Evolutionary conservation across 78 protist genomes (phyloP).

Genomic region (Ministeria vibrans): DNA sequence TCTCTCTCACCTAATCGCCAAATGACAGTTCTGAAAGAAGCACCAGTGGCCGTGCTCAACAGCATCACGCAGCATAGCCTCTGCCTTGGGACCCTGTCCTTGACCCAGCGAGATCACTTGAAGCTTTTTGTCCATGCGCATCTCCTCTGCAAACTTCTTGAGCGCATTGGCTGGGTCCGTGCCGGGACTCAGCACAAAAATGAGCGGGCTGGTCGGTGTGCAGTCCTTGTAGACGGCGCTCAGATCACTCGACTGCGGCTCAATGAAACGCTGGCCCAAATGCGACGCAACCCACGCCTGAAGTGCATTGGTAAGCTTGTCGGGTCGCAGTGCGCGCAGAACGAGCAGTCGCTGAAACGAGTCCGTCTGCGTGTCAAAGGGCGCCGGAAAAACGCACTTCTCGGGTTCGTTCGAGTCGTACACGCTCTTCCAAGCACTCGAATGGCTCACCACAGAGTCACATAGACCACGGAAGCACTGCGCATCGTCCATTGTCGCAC

Average conservation of each 20-base stretch:
- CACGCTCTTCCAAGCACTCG: conserved; percentile 9
- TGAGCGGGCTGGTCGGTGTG: conserved; percentile 52
- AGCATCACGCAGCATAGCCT: conserved; percentile 54
- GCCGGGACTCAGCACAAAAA: conserved; percentile 86
- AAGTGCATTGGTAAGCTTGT: conserved; percentile 33
- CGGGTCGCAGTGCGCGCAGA: conserved; percentile 67
- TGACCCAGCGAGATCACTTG: conserved; percentile 78
- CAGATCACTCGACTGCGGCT: conserved; percentile 85
- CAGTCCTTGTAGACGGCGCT: conserved; percentile 54
- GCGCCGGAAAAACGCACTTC: neutral
- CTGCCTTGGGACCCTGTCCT: conserved; percentile 87
- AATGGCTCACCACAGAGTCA: neutral
- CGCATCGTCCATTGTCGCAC: neutral
- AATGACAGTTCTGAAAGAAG: conserved; percentile 85
- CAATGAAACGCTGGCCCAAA: conserved; percentile 56
- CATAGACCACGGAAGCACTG: no score
- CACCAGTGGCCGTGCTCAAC: conserved; percentile 77
- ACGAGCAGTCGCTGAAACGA: conserved; percentile 49
- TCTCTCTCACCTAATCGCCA: no score
- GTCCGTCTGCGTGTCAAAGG: neutral
- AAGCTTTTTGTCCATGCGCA: conserved; percentile 54
- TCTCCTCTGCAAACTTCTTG: conserved; percentile 58
- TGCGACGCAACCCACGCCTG: conserved; percentile 34
- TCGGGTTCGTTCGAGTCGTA: conserved; percentile 38
- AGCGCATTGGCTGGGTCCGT: conserved; percentile 80